Evolutionary conservation across 2,329 filamentous ascomycete genomes (phyloP).

Genomic region (Pyricularia grisea): DNA sequence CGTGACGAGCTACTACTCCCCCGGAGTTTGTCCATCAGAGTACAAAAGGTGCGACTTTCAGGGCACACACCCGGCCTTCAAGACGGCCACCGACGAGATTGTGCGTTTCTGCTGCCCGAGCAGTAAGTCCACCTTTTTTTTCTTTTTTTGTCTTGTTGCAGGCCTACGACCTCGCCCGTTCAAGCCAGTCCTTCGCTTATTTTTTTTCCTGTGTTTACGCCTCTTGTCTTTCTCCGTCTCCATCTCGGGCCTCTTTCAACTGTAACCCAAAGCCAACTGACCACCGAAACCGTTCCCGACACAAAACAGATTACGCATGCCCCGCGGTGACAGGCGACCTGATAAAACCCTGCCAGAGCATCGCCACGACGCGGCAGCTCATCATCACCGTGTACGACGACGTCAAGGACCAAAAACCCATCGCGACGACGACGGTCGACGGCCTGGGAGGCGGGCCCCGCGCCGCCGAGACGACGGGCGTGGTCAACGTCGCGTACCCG

Average conservation of each 20-base stretch:
- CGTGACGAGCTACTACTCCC: slow-evolving; percentile 1
- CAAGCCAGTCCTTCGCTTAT: too few relatives aligned
- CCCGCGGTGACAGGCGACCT: background rate
- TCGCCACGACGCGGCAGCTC: background rate
- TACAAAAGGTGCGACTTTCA: background rate
- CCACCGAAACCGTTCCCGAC: too few relatives aligned
- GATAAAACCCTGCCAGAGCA: background rate
- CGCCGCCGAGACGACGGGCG: background rate
- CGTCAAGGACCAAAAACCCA: background rate
- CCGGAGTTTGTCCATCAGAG: background rate
- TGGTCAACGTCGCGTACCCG: background rate
- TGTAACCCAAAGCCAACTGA: background rate
- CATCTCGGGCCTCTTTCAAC: too few relatives aligned
- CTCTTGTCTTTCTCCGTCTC: too few relatives aligned
- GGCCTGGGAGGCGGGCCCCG: background rate
- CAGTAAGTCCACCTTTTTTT: background rate
- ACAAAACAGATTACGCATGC: background rate
- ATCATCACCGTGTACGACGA: background rate
- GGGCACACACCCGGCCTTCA: background rate
- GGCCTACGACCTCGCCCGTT: too few relatives aligned
- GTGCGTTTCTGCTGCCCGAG: background rate
- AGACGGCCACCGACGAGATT: background rate
- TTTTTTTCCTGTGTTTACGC: too few relatives aligned
- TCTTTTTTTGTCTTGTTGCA: background rate
- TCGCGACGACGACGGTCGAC: background rate